Evolutionary conservation across 2,329 filamentous ascomycete genomes (phyloP).

Genomic region (Phaeomoniella chlamydospora): DNA sequence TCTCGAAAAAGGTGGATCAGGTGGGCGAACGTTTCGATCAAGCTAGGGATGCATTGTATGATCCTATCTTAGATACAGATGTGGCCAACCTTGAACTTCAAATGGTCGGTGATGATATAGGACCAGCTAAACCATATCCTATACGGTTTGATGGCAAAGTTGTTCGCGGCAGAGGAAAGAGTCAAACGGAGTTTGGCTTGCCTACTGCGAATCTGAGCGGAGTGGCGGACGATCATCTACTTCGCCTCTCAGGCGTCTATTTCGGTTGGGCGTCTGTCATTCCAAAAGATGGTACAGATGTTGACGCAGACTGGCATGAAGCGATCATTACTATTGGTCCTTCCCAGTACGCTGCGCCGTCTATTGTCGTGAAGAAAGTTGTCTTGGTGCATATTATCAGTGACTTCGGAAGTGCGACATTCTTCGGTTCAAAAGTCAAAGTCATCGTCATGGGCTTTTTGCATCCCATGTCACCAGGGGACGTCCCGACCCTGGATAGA

Average conservation of each 20-base stretch:
- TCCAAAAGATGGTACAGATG: slow-evolving; percentile 16
- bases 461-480: slow-evolving; percentile 23
- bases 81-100: slow-evolving; percentile 9
- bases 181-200: slow-evolving; percentile 25
- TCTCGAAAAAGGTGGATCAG: slow-evolving; percentile 15
- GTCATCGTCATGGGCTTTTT: slow-evolving; percentile 48
- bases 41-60: slow-evolving; percentile 12
- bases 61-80: background rate
- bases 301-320: slow-evolving; percentile 39
- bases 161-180: slow-evolving; percentile 27
- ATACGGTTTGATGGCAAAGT: slow-evolving; percentile 36
- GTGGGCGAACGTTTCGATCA: slow-evolving; percentile 23
- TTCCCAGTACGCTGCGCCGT: slow-evolving; percentile 28
- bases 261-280: slow-evolving; percentile 47
- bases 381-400: slow-evolving; percentile 40
- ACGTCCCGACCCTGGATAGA: slow-evolving; percentile 19
- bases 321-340: slow-evolving; percentile 43
- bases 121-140: slow-evolving; percentile 40
- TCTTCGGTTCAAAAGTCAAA: slow-evolving; percentile 32
- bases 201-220: slow-evolving; percentile 41
- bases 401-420: slow-evolving; percentile 29
- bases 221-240: slow-evolving; percentile 36
- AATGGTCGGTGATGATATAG: slow-evolving; percentile 34
- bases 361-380: slow-evolving; percentile 34
- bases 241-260: slow-evolving; percentile 46